These are phyloP conservation scores for Fusarium drepaniforme DNA, from an alignment of 2,329 filamentous ascomycete species.

Conservation along the genomic window DNA sequence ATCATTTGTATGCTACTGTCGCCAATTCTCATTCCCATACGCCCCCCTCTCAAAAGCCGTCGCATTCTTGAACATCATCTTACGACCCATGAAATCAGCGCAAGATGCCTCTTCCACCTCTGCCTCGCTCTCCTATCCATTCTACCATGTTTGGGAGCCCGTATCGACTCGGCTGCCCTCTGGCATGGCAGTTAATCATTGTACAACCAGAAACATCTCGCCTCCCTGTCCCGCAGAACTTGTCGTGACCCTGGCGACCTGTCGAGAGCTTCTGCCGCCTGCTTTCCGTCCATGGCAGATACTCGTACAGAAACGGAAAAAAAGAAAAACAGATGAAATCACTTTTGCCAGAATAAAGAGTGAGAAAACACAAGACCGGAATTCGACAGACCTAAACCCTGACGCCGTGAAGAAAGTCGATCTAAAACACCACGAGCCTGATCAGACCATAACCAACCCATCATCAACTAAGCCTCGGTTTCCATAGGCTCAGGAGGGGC, in stretches of 20 bases:
- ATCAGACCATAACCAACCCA: constrained; percentile 15
- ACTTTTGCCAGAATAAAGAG: constrained; percentile 41
- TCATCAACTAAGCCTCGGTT: constrained; percentile 48
- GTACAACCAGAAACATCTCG: constrained; percentile 39
- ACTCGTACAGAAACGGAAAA: constrained; percentile 45
- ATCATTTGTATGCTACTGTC: constrained; percentile 43
- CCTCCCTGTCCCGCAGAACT: constrained; percentile 24
- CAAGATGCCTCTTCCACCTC: constrained; percentile 26
- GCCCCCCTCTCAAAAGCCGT: constrained; percentile 36
- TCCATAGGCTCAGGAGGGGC: constrained; percentile 52
- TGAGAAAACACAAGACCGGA: constrained; percentile 38
- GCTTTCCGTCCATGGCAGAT: constrained; percentile 31
- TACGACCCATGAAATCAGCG: constrained; percentile 22
- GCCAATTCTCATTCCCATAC: constrained; percentile 36
- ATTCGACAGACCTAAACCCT: constrained; percentile 42
- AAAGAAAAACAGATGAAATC: constrained; percentile 36
- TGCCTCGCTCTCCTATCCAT: constrained; percentile 22
- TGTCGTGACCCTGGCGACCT: constrained; percentile 24
- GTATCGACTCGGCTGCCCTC: constrained; percentile 13
- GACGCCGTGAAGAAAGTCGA: constrained; percentile 43
- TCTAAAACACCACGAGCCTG: constrained; percentile 39
- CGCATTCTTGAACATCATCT: constrained; percentile 35
- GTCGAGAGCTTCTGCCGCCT: constrained; percentile 30
- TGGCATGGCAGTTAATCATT: constrained; percentile 34
- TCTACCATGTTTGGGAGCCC: neutral